Evolutionary conservation across 805 yeast genomes (phyloP).

Genomic region (Candida germanica): DNA sequence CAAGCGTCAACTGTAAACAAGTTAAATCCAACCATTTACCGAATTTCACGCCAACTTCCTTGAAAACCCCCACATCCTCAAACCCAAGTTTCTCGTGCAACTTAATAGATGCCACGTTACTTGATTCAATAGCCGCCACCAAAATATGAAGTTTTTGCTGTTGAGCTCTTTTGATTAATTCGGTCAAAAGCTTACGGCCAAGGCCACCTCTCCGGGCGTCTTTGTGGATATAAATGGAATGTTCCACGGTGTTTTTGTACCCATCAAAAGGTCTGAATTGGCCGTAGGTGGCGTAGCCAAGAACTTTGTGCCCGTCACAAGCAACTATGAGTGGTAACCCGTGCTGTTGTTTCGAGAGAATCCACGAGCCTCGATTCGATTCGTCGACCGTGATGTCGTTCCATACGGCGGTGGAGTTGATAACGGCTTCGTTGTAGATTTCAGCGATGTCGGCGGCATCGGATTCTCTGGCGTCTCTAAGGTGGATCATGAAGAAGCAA

Average conservation of each 20-base stretch:
- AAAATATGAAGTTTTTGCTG: conserved; percentile 2
- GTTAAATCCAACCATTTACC: conserved; percentile 6
- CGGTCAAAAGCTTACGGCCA: conserved; percentile 2
- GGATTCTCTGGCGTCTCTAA: conserved; percentile 1
- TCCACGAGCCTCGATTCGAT: conserved; percentile 1
- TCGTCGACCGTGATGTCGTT: conserved; percentile 2
- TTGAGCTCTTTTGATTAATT: conserved; percentile 4
- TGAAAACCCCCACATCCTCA: conserved; percentile 2
- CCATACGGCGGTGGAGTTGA: conserved; percentile 5
- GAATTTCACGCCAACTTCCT: conserved; percentile 4
- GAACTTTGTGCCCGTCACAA: conserved; percentile 1
- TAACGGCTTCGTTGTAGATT: conserved; percentile 6
- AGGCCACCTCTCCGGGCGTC: conserved; percentile 3
- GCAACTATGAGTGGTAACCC: conserved; percentile 2
- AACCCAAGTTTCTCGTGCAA: conserved; percentile 4
- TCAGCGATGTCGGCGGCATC: conserved; percentile 4
- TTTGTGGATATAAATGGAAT: conserved; percentile 5
- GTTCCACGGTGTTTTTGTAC: conserved; percentile 3
- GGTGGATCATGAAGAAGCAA: neutral
- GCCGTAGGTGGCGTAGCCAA: conserved; percentile 6
- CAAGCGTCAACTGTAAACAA: conserved; percentile 2
- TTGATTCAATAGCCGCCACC: conserved; percentile 4
- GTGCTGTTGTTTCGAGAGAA: neutral
- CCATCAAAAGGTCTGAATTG: conserved; percentile 6
- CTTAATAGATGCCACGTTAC: conserved; percentile 1